A percentile compares a stretch with the other conserved stretches of the same genome.
These are phyloP conservation scores for Lactifluus rugatus DNA, from an alignment of 768 basidiomycete genomes.

Conservation along the genomic window DNA sequence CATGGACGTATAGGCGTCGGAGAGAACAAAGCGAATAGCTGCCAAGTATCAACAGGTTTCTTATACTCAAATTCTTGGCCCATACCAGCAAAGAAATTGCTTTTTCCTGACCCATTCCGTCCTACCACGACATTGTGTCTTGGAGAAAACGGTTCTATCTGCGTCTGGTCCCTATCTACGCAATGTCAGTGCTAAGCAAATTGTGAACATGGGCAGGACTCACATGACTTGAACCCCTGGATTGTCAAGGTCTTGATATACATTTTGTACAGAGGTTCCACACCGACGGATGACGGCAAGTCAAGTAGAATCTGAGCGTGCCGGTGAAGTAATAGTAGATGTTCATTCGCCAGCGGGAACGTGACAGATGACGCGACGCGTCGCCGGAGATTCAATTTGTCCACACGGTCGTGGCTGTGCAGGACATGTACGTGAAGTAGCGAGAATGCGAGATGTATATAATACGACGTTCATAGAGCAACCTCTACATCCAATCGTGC, in stretches of 20 bases:
- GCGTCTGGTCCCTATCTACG: slow-evolving; percentile 76
- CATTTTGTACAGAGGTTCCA: slow-evolving; percentile 32
- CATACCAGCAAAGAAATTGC: slow-evolving; percentile 94
- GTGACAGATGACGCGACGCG: slow-evolving; percentile 6
- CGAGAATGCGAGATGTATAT: not conserved
- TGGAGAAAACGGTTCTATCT: slow-evolving; percentile 91
- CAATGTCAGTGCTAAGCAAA: not conserved
- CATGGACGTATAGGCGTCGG: slow-evolving; percentile 96
- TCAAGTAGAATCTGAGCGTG: not conserved
- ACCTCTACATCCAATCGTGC: slow-evolving; percentile 81
- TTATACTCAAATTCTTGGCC: not conserved
- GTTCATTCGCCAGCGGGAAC: too few relatives aligned
- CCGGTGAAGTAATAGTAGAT: too few relatives aligned
- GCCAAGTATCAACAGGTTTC: not conserved
- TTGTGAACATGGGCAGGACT: slow-evolving; percentile 22
- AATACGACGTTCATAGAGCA: slow-evolving; percentile 39
- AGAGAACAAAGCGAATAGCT: slow-evolving; percentile 97
- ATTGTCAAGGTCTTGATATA: slow-evolving; percentile 85
- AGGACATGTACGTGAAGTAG: not conserved
- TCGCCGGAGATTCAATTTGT: slow-evolving; percentile 9
- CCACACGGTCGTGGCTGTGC: not conserved
- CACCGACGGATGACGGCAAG: not conserved
- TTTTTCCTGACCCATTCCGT: slow-evolving; percentile 95
- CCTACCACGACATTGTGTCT: slow-evolving; percentile 96
- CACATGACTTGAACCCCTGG: slow-evolving; percentile 97